phyloP scores from a whole-genome alignment of 108 stramenopile genomes.

The Bacterosira constricta region DNA sequence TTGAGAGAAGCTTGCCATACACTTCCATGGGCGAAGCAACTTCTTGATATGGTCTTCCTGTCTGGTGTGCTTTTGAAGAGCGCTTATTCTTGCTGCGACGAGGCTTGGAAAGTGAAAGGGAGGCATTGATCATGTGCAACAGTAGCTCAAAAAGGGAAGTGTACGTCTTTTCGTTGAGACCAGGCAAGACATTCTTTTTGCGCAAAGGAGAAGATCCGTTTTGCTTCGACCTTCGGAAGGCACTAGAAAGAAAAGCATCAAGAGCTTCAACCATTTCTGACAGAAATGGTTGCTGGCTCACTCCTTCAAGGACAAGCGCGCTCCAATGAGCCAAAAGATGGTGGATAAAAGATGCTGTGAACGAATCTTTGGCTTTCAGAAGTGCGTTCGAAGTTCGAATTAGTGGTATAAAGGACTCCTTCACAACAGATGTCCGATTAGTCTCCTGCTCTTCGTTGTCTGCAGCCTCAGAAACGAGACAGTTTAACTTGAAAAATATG shows the following conservation, averaged over 20 bases:
- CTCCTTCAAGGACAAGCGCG: conserved; percentile 17
- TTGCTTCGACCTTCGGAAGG: conserved; percentile 2
- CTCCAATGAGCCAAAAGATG: conserved; percentile 39
- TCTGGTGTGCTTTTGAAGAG: not conserved
- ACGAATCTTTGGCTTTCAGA: conserved; percentile 18
- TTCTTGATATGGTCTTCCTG: conserved; percentile 19
- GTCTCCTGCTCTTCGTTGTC: conserved; percentile 1
- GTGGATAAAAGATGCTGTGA: conserved; percentile 24
- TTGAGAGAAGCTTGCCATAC: conserved; percentile 13
- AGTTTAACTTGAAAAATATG: conserved; percentile 24
- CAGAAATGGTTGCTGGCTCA: conserved; percentile 10
- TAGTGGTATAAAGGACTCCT: conserved; percentile 16
- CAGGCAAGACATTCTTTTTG: conserved; percentile 9
- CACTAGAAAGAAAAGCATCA: not conserved
- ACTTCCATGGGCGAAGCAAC: conserved; percentile 17
- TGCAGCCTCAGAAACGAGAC: conserved; percentile 3
- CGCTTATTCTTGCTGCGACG: not conserved
- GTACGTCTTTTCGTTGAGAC: conserved; percentile 26
- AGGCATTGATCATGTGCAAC: conserved; percentile 21
- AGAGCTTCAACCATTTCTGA: conserved; percentile 18
- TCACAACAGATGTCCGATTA: conserved; percentile 7
- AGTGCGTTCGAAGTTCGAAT: conserved; percentile 25
- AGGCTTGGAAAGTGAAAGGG: conserved; percentile 38
- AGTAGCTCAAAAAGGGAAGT: conserved; percentile 35
- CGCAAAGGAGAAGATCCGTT: not conserved